Evolutionary conservation across 768 basidiomycete species (phyloP).

Genomic region (Fistulinella prunicolor): DNA sequence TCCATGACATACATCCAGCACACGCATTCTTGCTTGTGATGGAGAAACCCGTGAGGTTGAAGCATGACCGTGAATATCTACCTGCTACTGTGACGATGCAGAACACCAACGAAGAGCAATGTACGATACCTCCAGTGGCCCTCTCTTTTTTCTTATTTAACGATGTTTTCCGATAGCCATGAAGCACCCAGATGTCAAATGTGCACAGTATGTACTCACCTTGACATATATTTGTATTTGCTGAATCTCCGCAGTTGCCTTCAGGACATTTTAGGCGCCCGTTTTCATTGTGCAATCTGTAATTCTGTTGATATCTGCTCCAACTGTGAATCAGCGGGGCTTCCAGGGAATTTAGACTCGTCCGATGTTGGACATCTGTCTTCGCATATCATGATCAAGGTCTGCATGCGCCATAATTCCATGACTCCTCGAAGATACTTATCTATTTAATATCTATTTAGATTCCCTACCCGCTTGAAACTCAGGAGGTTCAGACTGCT

Average conservation of each 20-base stretch:
- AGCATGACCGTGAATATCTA: conserved; percentile 39
- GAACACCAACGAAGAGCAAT: conserved; percentile 54
- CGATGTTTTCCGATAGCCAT: conserved; percentile 49
- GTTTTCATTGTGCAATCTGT: conserved; percentile 92
- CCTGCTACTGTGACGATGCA: conserved; percentile 24
- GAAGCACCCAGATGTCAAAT: conserved; percentile 78
- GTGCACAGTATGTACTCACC: conserved; percentile 66
- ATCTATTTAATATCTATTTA: conserved; percentile 29
- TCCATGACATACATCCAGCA: conserved; percentile 87
- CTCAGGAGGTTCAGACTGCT: conserved; percentile 68
- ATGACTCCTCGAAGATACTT: not conserved
- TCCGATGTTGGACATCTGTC: conserved; percentile 76
- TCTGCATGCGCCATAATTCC: conserved; percentile 27
- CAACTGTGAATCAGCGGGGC: conserved; percentile 82
- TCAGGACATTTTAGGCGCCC: conserved; percentile 86
- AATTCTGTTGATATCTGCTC: conserved; percentile 81
- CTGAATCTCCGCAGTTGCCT: conserved; percentile 58
- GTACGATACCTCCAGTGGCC: conserved; percentile 37
- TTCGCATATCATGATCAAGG: conserved; percentile 94
- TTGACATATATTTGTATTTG: not conserved
- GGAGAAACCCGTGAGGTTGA: conserved; percentile 48
- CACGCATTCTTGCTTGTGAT: conserved; percentile 83
- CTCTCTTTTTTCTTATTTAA: conserved; percentile 1
- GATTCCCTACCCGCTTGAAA: conserved; percentile 85
- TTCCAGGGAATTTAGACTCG: conserved; percentile 79